Base-by-base conservation (phyloP, 305 asterid species). In the Nicotiana rustica region DNA sequence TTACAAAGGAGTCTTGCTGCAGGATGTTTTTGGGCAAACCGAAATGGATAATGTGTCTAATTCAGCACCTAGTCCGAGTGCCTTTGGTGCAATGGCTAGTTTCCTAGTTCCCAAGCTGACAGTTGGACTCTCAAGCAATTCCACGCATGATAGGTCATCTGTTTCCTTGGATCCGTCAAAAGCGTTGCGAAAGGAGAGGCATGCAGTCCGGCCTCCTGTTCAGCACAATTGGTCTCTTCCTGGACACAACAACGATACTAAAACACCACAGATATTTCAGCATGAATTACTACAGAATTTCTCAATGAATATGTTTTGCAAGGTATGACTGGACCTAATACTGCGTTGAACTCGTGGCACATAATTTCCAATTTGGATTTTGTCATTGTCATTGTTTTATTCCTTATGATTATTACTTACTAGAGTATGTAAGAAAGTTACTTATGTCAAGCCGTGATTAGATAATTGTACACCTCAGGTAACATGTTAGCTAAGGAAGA, bases 201-300 rank as follows among this genome's bases (percentile, higher is more conserved):
- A 97, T 84, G 93, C 96, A 77, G 87, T 97, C 83, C 98, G 99
- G 68, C 99, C 99, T 85, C 99, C 99, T 31, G 98, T 97, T 86
- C 92, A 93, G 90, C 99, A 97, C 82, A 87, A 92, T 86, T 97
- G 99, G 98, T 97, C 97, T 59, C 87, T 95, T 90, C 95, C 97
- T 81, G 98, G 93, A 84, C 86, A 88, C 85, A 73, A 73, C 52
- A 80, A 86, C 41, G 86, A 89, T 75, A 80, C 86, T 62, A 89
- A 90, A 85, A 88, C 85, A 76, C 98, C 99, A 31, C 97, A 95
- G 89, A 93, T 95, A 88, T 97, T 97, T 92, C 98, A 96, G 89
- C 99, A 97, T 69, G 99, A 96, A 84, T 91, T 97, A 89, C 98
- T 97, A 83, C 99, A 95, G 88, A 92, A 97, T 90, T 97, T 97